Evolutionary conservation across 257 asterid species (phyloP).

Genomic region (Paulownia fortunei): DNA sequence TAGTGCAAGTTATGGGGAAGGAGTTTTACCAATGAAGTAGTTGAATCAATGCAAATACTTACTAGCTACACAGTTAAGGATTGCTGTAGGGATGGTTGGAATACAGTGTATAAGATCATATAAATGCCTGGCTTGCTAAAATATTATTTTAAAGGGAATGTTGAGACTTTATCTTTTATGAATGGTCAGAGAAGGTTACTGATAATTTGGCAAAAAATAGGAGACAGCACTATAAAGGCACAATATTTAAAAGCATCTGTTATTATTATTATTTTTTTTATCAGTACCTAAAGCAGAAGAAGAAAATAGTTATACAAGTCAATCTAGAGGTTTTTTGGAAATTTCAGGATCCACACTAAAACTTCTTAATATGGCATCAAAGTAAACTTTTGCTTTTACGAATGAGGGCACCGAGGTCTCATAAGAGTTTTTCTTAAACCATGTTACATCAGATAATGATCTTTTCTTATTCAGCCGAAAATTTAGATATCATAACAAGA

Average conservation of each 20-base stretch:
- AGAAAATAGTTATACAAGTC: neutral
- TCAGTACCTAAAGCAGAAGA: no score
- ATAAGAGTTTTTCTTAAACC: neutral
- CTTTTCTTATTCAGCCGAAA: no score
- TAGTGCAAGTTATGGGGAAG: neutral
- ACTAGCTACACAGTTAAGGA: no score
- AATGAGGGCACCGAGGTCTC: neutral
- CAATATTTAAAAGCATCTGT: no score
- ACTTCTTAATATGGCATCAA: neutral
- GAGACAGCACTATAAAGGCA: no score
- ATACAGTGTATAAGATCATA: neutral
- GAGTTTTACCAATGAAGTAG: no score
- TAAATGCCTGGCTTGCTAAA: no score
- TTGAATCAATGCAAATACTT: no score
- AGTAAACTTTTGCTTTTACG: neutral
- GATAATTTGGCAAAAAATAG: no score
- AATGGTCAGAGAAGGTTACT: no score
- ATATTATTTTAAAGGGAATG: neutral
- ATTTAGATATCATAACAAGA: neutral
- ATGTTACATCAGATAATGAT: no score
- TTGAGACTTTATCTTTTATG: neutral
- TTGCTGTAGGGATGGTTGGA: constrained; percentile 4
- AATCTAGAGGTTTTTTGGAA: neutral
- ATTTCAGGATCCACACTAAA: neutral
- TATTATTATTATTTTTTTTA: no score